Evolutionary conservation across 176 grass and related monocot genomes (phyloP).

Genomic region (Oryza glumipatula): DNA sequence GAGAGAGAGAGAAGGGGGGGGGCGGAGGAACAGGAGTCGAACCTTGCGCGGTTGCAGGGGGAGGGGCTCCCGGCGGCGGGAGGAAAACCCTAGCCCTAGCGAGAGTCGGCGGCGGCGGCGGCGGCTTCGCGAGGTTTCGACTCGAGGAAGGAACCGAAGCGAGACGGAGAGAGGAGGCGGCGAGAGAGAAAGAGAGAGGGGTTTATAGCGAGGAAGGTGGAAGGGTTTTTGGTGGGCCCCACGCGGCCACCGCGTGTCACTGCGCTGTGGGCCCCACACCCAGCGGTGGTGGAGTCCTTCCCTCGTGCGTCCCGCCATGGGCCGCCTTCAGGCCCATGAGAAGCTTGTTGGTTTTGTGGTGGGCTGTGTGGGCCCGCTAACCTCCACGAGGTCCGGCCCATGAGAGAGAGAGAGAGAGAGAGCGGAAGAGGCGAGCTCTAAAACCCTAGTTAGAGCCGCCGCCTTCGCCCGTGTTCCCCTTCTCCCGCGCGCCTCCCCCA

Average conservation of each 20-base stretch:
- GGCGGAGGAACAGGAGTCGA: not conserved
- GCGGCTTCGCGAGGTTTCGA: not conserved
- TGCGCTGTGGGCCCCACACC: not conserved
- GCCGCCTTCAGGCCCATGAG: too few species aligned
- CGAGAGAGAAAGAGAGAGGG: not conserved
- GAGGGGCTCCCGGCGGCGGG: constrained; percentile 1
- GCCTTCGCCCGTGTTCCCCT: not conserved
- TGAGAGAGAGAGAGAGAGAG: too few species aligned
- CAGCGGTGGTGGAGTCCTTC: not conserved
- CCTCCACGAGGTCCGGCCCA: not conserved
- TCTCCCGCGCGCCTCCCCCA: not conserved
- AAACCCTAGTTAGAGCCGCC: not conserved
- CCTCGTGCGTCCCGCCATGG: too few species aligned
- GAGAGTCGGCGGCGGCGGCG: constrained; percentile 18
- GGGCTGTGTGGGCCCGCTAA: not conserved
- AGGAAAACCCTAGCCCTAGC: constrained; percentile 42
- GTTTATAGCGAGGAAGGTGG: constrained; percentile 38
- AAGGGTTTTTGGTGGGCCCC: constrained; percentile 40
- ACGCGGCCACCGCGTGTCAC: not conserved
- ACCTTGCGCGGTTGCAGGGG: constrained; percentile 25
- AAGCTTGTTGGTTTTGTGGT: too few species aligned
- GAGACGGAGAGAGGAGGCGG: not conserved
- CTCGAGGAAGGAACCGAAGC: not conserved
- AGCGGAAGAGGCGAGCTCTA: not conserved
- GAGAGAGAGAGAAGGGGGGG: too few species aligned